Conservation (phyloP, 2,329 filamentous ascomycete species). For the Massarina eburnea region DNA sequence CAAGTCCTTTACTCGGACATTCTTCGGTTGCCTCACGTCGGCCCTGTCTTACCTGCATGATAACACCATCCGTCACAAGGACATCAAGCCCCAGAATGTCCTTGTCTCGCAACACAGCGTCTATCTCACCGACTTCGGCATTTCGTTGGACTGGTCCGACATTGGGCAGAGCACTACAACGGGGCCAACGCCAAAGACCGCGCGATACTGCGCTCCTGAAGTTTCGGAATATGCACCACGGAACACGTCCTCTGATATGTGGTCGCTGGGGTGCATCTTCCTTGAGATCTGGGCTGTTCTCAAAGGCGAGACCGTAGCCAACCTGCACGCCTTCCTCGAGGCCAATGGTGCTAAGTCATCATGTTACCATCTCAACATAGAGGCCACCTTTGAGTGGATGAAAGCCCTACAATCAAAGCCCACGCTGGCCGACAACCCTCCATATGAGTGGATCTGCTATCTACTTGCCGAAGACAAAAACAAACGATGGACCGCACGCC, state of each 20-base stretch:
- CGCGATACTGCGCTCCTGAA: conserved; percentile 17
- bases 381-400: neutral
- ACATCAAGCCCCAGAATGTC: conserved; percentile 37
- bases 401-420: neutral
- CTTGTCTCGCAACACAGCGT: conserved; percentile 19
- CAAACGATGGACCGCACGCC: conserved; percentile 3
- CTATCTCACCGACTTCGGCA: conserved; percentile 31
- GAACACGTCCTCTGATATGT: conserved; percentile 17
- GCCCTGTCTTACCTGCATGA: conserved; percentile 16
- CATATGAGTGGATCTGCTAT: conserved; percentile 1
- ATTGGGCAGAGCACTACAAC: conserved; percentile 9
- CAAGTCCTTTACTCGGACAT: conserved; percentile 11
- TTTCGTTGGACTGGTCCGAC: conserved; percentile 15
- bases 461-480: conserved; percentile 1
- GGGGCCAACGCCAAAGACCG: conserved; percentile 6
- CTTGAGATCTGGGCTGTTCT: conserved; percentile 12
- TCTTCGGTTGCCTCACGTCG: conserved; percentile 17
- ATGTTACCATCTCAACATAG: conserved; percentile 1
- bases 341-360: neutral
- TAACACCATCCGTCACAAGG: conserved; percentile 17
- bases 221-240: conserved; percentile 10
- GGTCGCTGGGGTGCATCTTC: conserved; percentile 16
- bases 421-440: conserved; percentile 1
- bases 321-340: conserved; percentile 2
- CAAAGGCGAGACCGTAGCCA: conserved; percentile 2